Conservation (phyloP, 371 early-diverging fungal genomes). For the Smittium culicis region DNA sequence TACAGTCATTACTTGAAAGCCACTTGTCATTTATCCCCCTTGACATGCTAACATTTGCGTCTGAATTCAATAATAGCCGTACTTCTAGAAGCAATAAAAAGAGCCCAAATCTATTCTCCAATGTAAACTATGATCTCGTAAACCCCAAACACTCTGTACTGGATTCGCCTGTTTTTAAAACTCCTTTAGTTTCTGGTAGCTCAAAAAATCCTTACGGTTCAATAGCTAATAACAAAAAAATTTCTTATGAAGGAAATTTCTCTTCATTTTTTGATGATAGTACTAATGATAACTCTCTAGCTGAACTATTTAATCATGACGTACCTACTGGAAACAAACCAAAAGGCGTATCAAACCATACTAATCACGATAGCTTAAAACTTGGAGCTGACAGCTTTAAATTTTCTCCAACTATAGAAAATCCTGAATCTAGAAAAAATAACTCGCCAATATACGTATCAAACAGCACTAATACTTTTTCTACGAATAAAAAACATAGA, state of each 20-base stretch:
- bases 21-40: constrained; percentile 22
- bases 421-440: too few species aligned
- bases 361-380: neutral
- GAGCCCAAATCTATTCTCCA: neutral
- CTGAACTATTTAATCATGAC: neutral
- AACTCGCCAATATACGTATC: too few species aligned
- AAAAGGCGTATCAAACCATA: neutral
- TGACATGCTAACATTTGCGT: constrained; percentile 15
- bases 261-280: too few species aligned
- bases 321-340: neutral
- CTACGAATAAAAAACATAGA: neutral
- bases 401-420: neutral
- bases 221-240: constrained; percentile 20
- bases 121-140: constrained; percentile 7
- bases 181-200: constrained; percentile 16
- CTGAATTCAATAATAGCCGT: neutral
- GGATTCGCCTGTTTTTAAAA: constrained; percentile 17
- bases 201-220: constrained; percentile 17
- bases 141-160: constrained; percentile 22
- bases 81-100: neutral
- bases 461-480: too few species aligned
- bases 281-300: neutral
- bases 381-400: neutral
- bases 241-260: too few species aligned
- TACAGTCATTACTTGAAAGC: constrained; percentile 24